A percentile compares a stretch with the other conserved stretches of the same genome.
phyloP scores from a whole-genome alignment of 495 filamentous ascomycete species.

The Amphirosellinia nigrospora region DNA sequence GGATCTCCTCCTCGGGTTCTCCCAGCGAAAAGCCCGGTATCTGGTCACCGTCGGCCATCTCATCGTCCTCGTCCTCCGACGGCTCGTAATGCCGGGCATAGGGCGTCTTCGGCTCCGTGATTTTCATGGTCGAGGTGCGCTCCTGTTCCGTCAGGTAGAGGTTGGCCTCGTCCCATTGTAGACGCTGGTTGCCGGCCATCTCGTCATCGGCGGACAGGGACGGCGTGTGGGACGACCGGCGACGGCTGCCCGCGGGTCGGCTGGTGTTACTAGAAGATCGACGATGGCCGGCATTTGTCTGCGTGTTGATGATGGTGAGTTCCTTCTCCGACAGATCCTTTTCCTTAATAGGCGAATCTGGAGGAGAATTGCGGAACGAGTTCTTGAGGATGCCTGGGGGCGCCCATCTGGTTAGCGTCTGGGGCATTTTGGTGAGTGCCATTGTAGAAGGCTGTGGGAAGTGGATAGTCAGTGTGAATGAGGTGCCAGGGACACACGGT shows the following conservation, averaged over 20 bases:
- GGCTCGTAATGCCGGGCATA: conserved; percentile 93
- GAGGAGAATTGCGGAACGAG: conserved; percentile 67
- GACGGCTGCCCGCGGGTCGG: conserved; percentile 66
- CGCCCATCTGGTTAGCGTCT: conserved; percentile 25
- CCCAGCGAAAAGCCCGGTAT: conserved; percentile 93
- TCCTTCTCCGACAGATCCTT: conserved; percentile 73
- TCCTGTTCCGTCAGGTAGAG: conserved; percentile 96
- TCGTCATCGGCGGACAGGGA: conserved; percentile 47
- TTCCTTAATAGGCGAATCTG: conserved; percentile 50
- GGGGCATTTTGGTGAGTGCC: neutral
- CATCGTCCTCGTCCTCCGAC: conserved; percentile 77
- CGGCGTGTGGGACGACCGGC: conserved; percentile 64
- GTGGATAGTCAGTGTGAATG: neutral
- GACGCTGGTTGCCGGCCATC: conserved; percentile 62
- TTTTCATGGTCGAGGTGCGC: conserved; percentile 96
- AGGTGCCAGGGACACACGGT: conserved; percentile 33
- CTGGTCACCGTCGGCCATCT: conserved; percentile 76
- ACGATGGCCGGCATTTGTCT: conserved; percentile 90
- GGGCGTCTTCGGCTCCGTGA: conserved; percentile 96
- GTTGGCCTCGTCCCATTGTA: conserved; percentile 99
- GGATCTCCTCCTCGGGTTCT: conserved; percentile 82
- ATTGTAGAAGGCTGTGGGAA: neutral
- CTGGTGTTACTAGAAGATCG: conserved; percentile 75
- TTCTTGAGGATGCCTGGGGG: conserved; percentile 91
- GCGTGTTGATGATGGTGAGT: conserved; percentile 88